These are phyloP conservation scores for Dimargaris cristalligena DNA, from an alignment of 192 early-diverging fungal species.

Conservation along the genomic window DNA sequence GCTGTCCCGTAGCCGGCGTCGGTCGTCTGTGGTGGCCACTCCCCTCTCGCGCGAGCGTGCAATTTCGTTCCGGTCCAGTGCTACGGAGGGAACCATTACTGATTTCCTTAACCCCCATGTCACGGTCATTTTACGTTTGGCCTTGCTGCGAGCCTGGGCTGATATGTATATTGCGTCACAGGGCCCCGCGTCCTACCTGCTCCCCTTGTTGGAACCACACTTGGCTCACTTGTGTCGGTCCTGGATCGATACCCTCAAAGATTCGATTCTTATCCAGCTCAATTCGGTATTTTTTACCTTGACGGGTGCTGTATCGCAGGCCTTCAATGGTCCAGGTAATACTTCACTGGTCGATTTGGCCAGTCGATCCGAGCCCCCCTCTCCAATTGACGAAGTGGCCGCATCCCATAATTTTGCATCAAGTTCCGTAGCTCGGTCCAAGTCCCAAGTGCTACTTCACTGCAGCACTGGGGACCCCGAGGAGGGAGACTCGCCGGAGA, in stretches of 20 bases:
- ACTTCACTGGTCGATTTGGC: too few species aligned
- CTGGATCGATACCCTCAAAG: conserved; percentile 7
- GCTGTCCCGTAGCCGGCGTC: background rate
- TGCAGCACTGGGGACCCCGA: too few species aligned
- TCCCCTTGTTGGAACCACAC: background rate
- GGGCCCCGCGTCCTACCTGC: background rate
- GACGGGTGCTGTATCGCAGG: too few species aligned
- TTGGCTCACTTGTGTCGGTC: background rate
- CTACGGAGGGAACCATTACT: background rate
- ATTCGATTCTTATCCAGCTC: conserved; percentile 6
- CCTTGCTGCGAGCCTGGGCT: conserved; percentile 10
- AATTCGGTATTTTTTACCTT: conserved; percentile 1
- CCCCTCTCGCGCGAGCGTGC: conserved; percentile 7
- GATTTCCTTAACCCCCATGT: conserved; percentile 6
- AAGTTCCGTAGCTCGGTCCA: too few species aligned
- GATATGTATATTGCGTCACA: background rate
- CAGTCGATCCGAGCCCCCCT: too few species aligned
- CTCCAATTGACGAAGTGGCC: too few species aligned
- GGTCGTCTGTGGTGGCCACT: too few species aligned
- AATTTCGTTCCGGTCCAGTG: background rate
- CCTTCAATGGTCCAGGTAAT: too few species aligned
- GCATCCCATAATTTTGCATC: too few species aligned
- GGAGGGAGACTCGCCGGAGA: background rate
- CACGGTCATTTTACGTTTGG: conserved; percentile 1
- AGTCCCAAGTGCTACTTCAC: too few species aligned